phyloP scores from a whole-genome alignment of 2,329 filamentous ascomycete species.

The Sarocladium brachiariae region DNA sequence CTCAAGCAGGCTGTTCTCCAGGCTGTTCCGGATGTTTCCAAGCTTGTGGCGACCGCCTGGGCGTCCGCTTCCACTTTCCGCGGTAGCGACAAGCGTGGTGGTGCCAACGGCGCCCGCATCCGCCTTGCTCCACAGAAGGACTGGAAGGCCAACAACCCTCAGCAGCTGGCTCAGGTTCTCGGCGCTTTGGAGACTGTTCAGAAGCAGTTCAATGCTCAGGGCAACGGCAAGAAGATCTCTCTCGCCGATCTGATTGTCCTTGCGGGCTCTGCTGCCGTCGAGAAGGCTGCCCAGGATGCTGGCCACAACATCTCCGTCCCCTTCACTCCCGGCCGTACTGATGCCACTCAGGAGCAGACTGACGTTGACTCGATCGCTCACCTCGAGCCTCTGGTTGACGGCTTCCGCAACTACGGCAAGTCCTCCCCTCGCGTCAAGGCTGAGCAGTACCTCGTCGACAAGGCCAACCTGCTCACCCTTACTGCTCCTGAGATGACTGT shows the following conservation, averaged over 20 bases:
- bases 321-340: slow-evolving; percentile 66
- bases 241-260: slow-evolving; percentile 75
- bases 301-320: slow-evolving; percentile 51
- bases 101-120: slow-evolving; percentile 74
- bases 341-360: slow-evolving; percentile 66
- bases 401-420: slow-evolving; percentile 73
- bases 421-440: slow-evolving; percentile 52
- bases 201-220: slow-evolving; percentile 58
- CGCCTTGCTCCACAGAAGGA: slow-evolving; percentile 64
- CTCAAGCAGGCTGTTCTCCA: slow-evolving; percentile 64
- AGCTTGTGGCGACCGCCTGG: slow-evolving; percentile 62
- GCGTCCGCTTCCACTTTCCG: slow-evolving; percentile 67
- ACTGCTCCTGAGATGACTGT: slow-evolving; percentile 65
- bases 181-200: slow-evolving; percentile 57
- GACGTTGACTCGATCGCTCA: slow-evolving; percentile 56
- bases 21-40: slow-evolving; percentile 51
- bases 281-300: slow-evolving; percentile 56
- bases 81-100: slow-evolving; percentile 72
- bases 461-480: slow-evolving; percentile 62
- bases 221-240: slow-evolving; percentile 62
- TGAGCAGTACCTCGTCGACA: slow-evolving; percentile 67
- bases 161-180: slow-evolving; percentile 56
- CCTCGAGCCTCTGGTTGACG: slow-evolving; percentile 64
- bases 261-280: slow-evolving; percentile 62
- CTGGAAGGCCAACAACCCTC: slow-evolving; percentile 70